A percentile compares a stretch with the other conserved stretches of the same genome.
Conservation (phyloP, 169 alveolate species). For the Babesia ovis region DNA sequence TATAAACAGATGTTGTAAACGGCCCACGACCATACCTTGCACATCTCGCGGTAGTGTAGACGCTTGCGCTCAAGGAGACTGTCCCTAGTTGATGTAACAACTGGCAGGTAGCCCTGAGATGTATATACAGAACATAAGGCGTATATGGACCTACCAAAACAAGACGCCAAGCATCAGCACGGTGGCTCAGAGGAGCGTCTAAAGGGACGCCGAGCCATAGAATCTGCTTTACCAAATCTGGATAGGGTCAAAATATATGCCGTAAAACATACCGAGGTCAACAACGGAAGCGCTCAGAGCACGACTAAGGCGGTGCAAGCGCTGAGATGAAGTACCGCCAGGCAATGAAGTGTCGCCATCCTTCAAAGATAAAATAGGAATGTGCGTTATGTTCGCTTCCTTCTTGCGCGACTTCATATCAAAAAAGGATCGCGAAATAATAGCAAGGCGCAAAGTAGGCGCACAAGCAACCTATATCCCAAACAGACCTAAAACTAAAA, state of each 20-base stretch:
- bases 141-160: conserved; percentile 64
- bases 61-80: conserved; percentile 72
- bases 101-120: conserved; percentile 81
- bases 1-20: not conserved
- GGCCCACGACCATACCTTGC: conserved; percentile 26
- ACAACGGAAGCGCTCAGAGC: conserved; percentile 39
- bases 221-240: conserved; percentile 68
- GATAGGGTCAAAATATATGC: not conserved
- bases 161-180: conserved; percentile 84
- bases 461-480: not conserved
- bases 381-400: not conserved
- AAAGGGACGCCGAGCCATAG: conserved; percentile 84
- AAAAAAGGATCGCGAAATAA: not conserved
- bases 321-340: conserved; percentile 10
- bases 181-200: conserved; percentile 74
- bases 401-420: conserved; percentile 32
- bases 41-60: conserved; percentile 72
- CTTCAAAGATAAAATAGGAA: conserved; percentile 25
- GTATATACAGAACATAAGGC: not conserved
- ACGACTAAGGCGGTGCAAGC: conserved; percentile 35
- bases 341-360: not conserved
- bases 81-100: conserved; percentile 70
- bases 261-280: conserved; percentile 38
- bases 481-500: not conserved
- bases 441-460: not conserved